Evolutionary conservation across 2,329 filamentous ascomycete genomes (phyloP).

Genomic region (Beauveria brongniartii): DNA sequence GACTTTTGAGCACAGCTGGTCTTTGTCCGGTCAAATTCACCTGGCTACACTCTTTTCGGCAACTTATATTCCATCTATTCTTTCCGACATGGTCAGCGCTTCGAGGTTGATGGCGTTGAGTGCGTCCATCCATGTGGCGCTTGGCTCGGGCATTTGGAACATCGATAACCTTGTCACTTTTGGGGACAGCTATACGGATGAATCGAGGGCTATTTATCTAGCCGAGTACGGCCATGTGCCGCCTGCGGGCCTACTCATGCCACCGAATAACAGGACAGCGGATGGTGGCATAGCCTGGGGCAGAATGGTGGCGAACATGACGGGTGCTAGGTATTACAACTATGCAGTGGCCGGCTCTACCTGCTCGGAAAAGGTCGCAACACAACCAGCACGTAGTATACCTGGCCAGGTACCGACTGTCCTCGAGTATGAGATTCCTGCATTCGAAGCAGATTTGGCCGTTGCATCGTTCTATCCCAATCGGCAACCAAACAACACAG

Average conservation of each 20-base stretch:
- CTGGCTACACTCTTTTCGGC: too few species aligned
- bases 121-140: neutral
- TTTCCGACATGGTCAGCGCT: neutral
- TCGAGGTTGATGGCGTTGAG: neutral
- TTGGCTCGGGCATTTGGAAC: neutral
- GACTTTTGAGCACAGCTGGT: too few species aligned
- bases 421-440: slow-evolving; percentile 51
- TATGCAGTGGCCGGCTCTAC: slow-evolving; percentile 68
- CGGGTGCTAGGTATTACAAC: slow-evolving; percentile 50
- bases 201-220: slow-evolving; percentile 59
- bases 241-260: slow-evolving; percentile 46
- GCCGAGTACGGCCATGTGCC: slow-evolving; percentile 51
- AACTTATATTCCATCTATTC: too few species aligned
- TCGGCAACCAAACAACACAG: slow-evolving; percentile 48
- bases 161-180: slow-evolving; percentile 60
- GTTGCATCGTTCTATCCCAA: slow-evolving; percentile 35
- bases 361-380: slow-evolving; percentile 61
- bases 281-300: slow-evolving; percentile 63
- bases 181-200: slow-evolving; percentile 71
- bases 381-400: slow-evolving; percentile 27
- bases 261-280: slow-evolving; percentile 42
- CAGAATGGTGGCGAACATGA: slow-evolving; percentile 54
- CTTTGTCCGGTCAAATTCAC: too few species aligned
- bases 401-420: slow-evolving; percentile 51
- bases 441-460: slow-evolving; percentile 42